Evolutionary conservation across 805 yeast species (phyloP).

Genomic region (Kuraishia capsulata): DNA sequence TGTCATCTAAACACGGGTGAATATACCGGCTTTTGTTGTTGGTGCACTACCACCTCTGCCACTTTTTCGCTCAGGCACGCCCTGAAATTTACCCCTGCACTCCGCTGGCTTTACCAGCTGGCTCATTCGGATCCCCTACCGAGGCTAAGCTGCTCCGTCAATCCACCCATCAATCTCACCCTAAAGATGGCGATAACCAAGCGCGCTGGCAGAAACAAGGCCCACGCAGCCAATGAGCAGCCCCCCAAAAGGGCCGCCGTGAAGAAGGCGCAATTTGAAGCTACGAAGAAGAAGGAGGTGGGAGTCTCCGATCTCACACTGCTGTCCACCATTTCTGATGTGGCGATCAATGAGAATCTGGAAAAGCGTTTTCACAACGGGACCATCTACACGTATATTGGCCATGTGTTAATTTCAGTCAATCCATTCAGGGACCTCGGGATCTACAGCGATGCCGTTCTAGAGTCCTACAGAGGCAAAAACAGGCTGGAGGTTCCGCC

Average conservation of each 20-base stretch:
- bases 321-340: conserved; percentile 81
- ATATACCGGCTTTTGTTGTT: neutral
- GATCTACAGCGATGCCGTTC: conserved; percentile 74
- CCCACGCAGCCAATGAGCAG: conserved; percentile 23
- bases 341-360: conserved; percentile 84
- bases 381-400: conserved; percentile 86
- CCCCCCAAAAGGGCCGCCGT: conserved; percentile 53
- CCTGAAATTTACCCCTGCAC: no score
- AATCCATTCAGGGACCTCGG: conserved; percentile 97
- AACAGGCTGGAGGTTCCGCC: conserved; percentile 96
- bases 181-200: conserved; percentile 63
- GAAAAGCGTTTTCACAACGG: conserved; percentile 85
- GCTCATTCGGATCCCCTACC: no score
- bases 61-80: no score
- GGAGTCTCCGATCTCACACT: conserved; percentile 94
- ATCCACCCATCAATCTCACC: no score
- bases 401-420: conserved; percentile 90
- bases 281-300: conserved; percentile 88
- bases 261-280: conserved; percentile 86
- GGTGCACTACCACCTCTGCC: no score
- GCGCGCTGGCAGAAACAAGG: conserved; percentile 59
- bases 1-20: no score
- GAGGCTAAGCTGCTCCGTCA: no score
- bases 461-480: conserved; percentile 77
- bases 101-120: no score